Evolutionary conservation across 2,329 filamentous ascomycete species (phyloP).

Genomic region (Westerdykella sp.): DNA sequence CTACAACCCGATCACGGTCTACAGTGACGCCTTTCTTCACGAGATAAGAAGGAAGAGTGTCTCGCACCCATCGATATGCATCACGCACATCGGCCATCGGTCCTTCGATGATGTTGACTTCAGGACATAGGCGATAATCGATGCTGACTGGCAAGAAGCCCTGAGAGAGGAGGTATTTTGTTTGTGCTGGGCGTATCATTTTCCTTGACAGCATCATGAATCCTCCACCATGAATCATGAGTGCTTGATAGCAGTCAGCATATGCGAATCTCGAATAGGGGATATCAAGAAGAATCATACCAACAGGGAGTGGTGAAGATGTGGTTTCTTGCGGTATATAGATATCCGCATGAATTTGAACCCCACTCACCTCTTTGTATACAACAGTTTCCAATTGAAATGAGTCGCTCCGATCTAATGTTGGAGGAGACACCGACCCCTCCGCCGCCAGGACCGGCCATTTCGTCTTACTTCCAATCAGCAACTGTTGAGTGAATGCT

Average conservation of each 20-base stretch:
- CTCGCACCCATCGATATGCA: conserved; percentile 39
- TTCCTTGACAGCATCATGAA: conserved; percentile 38
- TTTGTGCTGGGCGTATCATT: conserved; percentile 37
- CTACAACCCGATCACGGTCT: conserved; percentile 31
- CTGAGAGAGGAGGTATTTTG: conserved; percentile 29
- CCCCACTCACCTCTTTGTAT: conserved; percentile 9
- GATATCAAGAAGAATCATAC: conserved; percentile 2
- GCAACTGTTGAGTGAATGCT: conserved; percentile 1
- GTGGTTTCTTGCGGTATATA: conserved; percentile 22
- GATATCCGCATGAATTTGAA: conserved; percentile 25
- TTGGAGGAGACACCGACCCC: background rate
- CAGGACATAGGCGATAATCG: conserved; percentile 49
- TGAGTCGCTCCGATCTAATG: background rate
- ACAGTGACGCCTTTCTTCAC: conserved; percentile 7
- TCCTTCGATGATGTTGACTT: conserved; percentile 42
- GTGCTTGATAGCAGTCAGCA: conserved; percentile 19
- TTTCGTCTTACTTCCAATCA: background rate
- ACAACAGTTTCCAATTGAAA: conserved; percentile 8
- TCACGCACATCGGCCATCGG: conserved; percentile 44
- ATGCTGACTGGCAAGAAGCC: conserved; percentile 46
- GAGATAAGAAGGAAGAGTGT: conserved; percentile 19
- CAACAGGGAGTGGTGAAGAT: conserved; percentile 4
- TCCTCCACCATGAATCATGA: conserved; percentile 45
- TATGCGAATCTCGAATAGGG: background rate
- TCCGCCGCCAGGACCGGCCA: background rate